Percentiles rank a stretch among this genome's conserved stretches.
These are phyloP conservation scores for Cornus kousa DNA, from an alignment of 148 eudicot genomes.

Conservation along the genomic window DNA sequence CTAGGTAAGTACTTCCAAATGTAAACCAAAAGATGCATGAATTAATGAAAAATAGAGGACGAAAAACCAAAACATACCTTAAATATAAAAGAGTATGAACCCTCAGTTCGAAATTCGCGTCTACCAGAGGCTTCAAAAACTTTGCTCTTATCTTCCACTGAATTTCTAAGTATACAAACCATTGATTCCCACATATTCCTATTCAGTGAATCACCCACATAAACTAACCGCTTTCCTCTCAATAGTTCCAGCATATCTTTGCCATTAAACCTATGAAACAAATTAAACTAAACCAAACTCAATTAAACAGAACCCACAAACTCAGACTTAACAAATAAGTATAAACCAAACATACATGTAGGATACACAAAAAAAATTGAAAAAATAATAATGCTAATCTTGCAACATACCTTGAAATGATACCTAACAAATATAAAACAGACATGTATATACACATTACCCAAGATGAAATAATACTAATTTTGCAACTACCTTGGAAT, in stretches of 20 bases:
- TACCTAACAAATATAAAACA: not conserved
- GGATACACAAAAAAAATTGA: too few relatives aligned
- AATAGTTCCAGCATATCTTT: conserved; percentile 52
- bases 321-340: too few relatives aligned
- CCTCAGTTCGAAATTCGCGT: conserved; percentile 48
- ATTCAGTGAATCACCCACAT: conserved; percentile 84
- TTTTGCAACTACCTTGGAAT: too few relatives aligned
- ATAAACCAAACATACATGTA: too few relatives aligned
- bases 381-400: too few relatives aligned
- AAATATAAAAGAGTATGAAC: conserved; percentile 60
- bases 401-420: too few relatives aligned
- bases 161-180: conserved; percentile 57
- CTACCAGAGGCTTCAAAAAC: conserved; percentile 74
- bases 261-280: conserved; percentile 55
- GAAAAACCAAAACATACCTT: conserved; percentile 25
- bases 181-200: conserved; percentile 93
- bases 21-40: not conserved
- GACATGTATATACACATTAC: too few relatives aligned
- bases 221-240: conserved; percentile 70
- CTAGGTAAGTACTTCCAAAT: not conserved
- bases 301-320: not conserved
- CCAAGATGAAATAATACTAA: too few relatives aligned
- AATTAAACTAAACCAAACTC: conserved; percentile 2
- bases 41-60: not conserved
- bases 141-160: conserved; percentile 46